Conservation (phyloP, 495 filamentous ascomycete species). For the Cercophora scortea region DNA sequence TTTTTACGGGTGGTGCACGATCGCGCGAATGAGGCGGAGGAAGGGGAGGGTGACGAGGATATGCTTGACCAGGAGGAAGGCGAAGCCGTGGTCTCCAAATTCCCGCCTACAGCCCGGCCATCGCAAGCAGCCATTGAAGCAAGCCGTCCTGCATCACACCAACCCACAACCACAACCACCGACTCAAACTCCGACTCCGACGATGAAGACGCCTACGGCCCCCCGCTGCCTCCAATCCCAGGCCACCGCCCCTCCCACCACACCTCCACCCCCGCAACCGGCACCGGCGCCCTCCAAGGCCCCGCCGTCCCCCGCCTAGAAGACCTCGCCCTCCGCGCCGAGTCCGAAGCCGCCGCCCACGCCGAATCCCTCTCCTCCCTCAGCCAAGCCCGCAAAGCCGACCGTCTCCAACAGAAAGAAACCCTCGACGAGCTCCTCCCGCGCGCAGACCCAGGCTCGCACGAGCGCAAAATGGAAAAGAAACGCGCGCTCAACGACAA, state of each 20-base stretch:
- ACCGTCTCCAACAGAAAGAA: conserved; percentile 53
- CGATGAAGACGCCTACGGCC: conserved; percentile 60
- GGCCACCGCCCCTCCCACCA: not conserved
- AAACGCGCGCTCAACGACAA: conserved; percentile 46
- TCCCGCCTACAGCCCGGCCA: too few relatives aligned
- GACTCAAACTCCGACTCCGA: conserved; percentile 46
- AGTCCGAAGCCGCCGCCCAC: conserved; percentile 45
- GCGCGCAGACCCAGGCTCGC: conserved; percentile 76
- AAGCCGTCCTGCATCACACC: not conserved
- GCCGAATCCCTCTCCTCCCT: conserved; percentile 44
- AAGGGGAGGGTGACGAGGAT: conserved; percentile 3
- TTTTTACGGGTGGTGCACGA: conserved; percentile 40
- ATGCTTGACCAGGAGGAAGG: not conserved
- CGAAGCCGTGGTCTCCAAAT: not conserved
- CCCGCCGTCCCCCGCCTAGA: conserved; percentile 67
- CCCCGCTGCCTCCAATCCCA: conserved; percentile 46
- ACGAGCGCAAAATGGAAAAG: conserved; percentile 84
- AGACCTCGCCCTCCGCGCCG: conserved; percentile 61
- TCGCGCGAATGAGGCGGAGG: conserved; percentile 3
- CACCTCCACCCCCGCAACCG: too few relatives aligned
- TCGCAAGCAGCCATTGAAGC: too few relatives aligned
- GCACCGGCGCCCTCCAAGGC: conserved; percentile 28
- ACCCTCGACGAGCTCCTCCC: conserved; percentile 73
- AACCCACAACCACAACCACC: not conserved
- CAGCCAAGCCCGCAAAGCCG: conserved; percentile 50